Conservation (phyloP, 352 stramenopile genomes). For the Hyaloperonospora arabidopsidis region DNA sequence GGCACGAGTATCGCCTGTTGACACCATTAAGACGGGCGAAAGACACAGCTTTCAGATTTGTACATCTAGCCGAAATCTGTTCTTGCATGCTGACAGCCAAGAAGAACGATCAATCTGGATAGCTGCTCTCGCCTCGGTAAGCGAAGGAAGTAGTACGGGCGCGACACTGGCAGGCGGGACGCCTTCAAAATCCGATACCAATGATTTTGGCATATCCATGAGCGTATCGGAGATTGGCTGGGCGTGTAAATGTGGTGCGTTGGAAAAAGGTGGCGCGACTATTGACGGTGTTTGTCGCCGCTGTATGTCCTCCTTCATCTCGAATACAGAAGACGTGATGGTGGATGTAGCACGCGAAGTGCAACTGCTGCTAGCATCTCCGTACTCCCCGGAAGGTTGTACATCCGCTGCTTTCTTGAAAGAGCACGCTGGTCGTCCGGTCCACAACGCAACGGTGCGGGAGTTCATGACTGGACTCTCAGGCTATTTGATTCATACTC, state of each 20-base stretch:
- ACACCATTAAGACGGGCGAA: constrained; percentile 78
- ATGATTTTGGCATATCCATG: constrained; percentile 24
- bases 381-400: constrained; percentile 76
- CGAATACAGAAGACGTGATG: constrained; percentile 65
- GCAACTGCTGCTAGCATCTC: constrained; percentile 72
- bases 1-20: constrained; percentile 48
- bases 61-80: constrained; percentile 46
- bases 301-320: constrained; percentile 76
- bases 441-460: constrained; percentile 47
- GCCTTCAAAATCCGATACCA: constrained; percentile 14
- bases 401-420: constrained; percentile 69
- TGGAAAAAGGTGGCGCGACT: constrained; percentile 19
- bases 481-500: constrained; percentile 76
- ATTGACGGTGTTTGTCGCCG: constrained; percentile 50
- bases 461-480: constrained; percentile 75
- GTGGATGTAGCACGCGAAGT: constrained; percentile 71
- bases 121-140: constrained; percentile 55
- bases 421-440: constrained; percentile 38
- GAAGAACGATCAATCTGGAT: constrained; percentile 79
- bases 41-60: constrained; percentile 73
- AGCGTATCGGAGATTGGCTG: constrained; percentile 37
- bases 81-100: constrained; percentile 79
- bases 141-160: constrained; percentile 24
- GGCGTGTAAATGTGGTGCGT: constrained; percentile 51
- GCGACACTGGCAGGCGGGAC: constrained; percentile 14